phyloP scores from a whole-genome alignment of 2,329 filamentous ascomycete species.

The Fusarium sambucinum region DNA sequence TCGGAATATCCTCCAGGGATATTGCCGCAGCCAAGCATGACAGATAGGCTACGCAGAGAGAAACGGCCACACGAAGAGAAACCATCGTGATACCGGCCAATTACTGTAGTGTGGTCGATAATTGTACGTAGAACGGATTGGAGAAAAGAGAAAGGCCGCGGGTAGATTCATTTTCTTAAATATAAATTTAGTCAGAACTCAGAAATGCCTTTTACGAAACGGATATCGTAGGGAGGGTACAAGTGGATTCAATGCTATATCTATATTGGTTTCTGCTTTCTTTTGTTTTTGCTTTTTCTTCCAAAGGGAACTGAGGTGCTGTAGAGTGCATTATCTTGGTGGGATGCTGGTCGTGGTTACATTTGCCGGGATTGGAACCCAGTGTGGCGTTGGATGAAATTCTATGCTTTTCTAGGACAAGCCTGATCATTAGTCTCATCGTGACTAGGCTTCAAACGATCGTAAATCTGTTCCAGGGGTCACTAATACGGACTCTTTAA shows the following conservation, averaged over 20 bases:
- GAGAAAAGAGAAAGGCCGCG: background rate
- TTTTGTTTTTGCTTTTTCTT: background rate
- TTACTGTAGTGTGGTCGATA: background rate
- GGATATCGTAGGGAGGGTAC: background rate
- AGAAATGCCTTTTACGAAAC: background rate
- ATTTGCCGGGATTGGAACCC: background rate
- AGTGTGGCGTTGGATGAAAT: background rate
- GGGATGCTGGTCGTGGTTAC: background rate
- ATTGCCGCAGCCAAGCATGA: background rate
- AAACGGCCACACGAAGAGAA: background rate
- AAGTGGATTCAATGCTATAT: background rate
- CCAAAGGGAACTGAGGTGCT: background rate
- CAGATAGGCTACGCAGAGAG: background rate
- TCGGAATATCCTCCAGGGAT: background rate
- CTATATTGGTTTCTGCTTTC: background rate
- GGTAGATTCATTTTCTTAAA: background rate
- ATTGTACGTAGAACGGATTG: background rate
- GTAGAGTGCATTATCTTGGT: background rate
- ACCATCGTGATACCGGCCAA: background rate
- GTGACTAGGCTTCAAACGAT: background rate
- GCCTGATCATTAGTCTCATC: background rate
- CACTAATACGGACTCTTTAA: background rate
- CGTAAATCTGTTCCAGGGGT: background rate
- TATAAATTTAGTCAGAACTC: background rate
- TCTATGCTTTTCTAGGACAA: background rate